phyloP scores from a whole-genome alignment of 2,329 filamentous ascomycete genomes.

The Camillea tinctor region DNA sequence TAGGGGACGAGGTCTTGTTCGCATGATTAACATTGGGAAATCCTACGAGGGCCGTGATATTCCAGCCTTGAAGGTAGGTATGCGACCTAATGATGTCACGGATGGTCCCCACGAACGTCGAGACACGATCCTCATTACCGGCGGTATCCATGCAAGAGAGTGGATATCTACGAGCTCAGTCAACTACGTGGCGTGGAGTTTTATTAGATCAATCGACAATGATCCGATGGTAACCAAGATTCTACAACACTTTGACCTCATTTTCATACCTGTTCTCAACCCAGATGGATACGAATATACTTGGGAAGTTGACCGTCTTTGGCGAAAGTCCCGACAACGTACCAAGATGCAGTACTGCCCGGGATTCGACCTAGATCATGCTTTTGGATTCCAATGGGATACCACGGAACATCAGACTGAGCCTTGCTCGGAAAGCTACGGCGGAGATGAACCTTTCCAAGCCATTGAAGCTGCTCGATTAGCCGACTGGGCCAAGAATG shows the following conservation, averaged over 20 bases:
- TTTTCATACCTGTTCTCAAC: slow-evolving; percentile 87
- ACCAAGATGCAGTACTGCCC: slow-evolving; percentile 81
- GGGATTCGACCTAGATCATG: slow-evolving; percentile 85
- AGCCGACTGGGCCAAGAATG: slow-evolving; percentile 78
- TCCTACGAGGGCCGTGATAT: slow-evolving; percentile 88
- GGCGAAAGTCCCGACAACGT: slow-evolving; percentile 89
- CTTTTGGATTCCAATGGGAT: slow-evolving; percentile 85
- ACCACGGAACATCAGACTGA: slow-evolving; percentile 64
- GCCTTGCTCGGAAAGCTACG: slow-evolving; percentile 88
- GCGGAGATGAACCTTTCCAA: slow-evolving; percentile 79
- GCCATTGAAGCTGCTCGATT: slow-evolving; percentile 74
- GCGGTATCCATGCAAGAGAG: slow-evolving; percentile 89
- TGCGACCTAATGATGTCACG: slow-evolving; percentile 29
- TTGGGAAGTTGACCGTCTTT: slow-evolving; percentile 87
- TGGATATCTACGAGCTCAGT: slow-evolving; percentile 95
- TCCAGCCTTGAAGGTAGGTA: slow-evolving; percentile 73
- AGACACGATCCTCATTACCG: slow-evolving; percentile 78
- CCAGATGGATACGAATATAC: slow-evolving; percentile 94
- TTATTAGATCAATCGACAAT: slow-evolving; percentile 81
- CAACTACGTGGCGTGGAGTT: slow-evolving; percentile 84
- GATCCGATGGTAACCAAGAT: slow-evolving; percentile 69
- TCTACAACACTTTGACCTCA: slow-evolving; percentile 79
- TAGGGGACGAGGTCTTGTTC: slow-evolving; percentile 63
- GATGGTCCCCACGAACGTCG: slow-evolving; percentile 47
- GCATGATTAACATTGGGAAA: slow-evolving; percentile 73